Conservation (phyloP, 768 basidiomycete genomes). For the Termitomyces sp. region DNA sequence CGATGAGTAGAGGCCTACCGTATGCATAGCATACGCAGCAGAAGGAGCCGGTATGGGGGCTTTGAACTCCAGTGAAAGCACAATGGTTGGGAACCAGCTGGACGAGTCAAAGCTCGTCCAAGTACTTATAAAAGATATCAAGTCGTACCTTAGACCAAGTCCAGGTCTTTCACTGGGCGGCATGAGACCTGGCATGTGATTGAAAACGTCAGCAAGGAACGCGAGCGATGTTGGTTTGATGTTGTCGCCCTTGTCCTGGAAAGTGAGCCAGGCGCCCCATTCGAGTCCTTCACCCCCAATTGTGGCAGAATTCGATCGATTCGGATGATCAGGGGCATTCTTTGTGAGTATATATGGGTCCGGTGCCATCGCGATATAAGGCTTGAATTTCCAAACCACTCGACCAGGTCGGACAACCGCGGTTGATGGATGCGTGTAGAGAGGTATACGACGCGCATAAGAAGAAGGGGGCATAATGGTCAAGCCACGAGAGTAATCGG, state of each 20-base stretch:
- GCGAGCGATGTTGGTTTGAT: constrained; percentile 44
- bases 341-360: constrained; percentile 35
- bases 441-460: constrained; percentile 54
- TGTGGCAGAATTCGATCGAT: constrained; percentile 29
- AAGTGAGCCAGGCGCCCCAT: constrained; percentile 56
- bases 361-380: constrained; percentile 27
- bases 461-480: constrained; percentile 45
- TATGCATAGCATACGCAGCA: constrained; percentile 35
- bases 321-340: constrained; percentile 31
- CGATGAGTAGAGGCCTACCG: constrained; percentile 50
- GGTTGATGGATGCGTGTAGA: constrained; percentile 46
- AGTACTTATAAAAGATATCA: background rate
- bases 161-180: constrained; percentile 39
- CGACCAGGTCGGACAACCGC: constrained; percentile 19
- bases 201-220: constrained; percentile 52
- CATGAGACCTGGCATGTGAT: constrained; percentile 39
- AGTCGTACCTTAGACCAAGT: constrained; percentile 24
- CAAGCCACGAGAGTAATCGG: constrained; percentile 16
- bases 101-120: background rate
- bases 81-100: constrained; percentile 51
- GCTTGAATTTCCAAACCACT: constrained; percentile 28
- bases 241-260: constrained; percentile 32
- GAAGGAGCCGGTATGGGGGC: constrained; percentile 43
- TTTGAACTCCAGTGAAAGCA: constrained; percentile 58
- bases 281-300: constrained; percentile 49